Percentiles rank a stretch among this genome's conserved stretches.
Conservation (phyloP, 306 rosid species). For the Herpetospermum pedunculosum region DNA sequence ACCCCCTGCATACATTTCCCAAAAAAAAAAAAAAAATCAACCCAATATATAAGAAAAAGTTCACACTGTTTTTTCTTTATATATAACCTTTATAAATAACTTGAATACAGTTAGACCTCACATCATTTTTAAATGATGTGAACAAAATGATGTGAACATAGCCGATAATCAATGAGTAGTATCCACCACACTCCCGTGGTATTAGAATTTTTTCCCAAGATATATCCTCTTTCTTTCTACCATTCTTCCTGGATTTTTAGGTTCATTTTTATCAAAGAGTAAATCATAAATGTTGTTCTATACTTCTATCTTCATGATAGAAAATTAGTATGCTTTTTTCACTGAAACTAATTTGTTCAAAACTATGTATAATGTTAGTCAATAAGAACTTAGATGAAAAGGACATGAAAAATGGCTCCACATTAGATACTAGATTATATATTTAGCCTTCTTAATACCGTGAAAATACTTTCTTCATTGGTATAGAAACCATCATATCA, state of each 20-base stretch:
- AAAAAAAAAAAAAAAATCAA: background rate
- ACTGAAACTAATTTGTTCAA: background rate
- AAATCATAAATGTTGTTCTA: background rate
- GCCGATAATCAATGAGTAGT: no score
- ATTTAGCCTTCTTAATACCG: no score
- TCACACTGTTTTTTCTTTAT: no score
- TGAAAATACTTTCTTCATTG: background rate
- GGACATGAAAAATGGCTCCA: background rate
- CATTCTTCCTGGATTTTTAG: background rate
- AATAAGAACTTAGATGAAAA: no score
- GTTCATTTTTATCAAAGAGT: background rate
- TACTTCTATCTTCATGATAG: background rate
- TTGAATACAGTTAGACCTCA: no score
- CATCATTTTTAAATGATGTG: no score
- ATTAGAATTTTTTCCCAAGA: background rate
- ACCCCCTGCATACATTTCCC: slow-evolving; percentile 46
- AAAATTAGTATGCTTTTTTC: background rate
- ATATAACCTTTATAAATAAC: no score
- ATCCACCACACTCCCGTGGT: background rate
- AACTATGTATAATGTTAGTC: background rate
- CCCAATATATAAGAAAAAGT: background rate
- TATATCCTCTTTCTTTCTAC: background rate
- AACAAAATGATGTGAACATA: no score
- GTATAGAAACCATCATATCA: background rate
- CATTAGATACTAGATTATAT: background rate